Percentiles rank a stretch among this genome's conserved stretches.
These are phyloP conservation scores for Rhodotorula paludigena DNA, from an alignment of 768 basidiomycete species.

Conservation along the genomic window DNA sequence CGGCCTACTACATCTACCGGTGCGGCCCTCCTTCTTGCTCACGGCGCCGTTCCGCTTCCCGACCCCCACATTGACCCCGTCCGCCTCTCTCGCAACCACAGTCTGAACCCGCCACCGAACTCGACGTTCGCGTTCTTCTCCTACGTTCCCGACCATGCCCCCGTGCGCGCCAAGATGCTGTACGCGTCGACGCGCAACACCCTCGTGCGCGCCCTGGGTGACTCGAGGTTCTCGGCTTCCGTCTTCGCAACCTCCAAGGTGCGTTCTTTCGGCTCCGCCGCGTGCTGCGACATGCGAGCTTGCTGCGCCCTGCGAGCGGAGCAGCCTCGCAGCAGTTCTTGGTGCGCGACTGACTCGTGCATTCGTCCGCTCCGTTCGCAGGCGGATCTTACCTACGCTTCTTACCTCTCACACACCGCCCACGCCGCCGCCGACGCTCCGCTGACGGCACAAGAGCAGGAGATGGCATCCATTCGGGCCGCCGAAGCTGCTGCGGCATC, in stretches of 20 bases:
- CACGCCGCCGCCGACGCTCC: slow-evolving; percentile 74
- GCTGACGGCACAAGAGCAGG: slow-evolving; percentile 72
- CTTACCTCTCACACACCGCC: slow-evolving; percentile 67
- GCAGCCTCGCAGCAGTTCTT: too few species aligned
- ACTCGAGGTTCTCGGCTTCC: slow-evolving; percentile 64
- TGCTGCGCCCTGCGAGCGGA: too few species aligned
- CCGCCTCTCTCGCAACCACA: background rate
- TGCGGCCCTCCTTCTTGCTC: slow-evolving; percentile 52
- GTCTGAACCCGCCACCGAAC: background rate
- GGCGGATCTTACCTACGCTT: slow-evolving; percentile 50
- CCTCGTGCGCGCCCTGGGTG: slow-evolving; percentile 68
- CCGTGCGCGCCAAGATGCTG: slow-evolving; percentile 83
- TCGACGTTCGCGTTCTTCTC: slow-evolving; percentile 54
- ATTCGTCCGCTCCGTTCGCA: slow-evolving; percentile 13
- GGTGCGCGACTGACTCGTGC: background rate
- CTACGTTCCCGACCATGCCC: slow-evolving; percentile 77
- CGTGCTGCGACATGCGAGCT: too few species aligned
- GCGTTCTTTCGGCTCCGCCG: too few species aligned
- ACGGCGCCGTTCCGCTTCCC: background rate
- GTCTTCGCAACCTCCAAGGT: slow-evolving; percentile 65
- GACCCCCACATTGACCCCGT: background rate
- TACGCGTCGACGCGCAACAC: slow-evolving; percentile 73
- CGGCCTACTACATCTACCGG: slow-evolving; percentile 71
- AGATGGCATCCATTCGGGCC: slow-evolving; percentile 68
- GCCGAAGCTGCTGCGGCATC: slow-evolving; percentile 59